Evolutionary conservation across 495 filamentous ascomycete species (phyloP), one percentile per base, ranked within the genome.

Genomic region (Penicillium soppii): DNA sequence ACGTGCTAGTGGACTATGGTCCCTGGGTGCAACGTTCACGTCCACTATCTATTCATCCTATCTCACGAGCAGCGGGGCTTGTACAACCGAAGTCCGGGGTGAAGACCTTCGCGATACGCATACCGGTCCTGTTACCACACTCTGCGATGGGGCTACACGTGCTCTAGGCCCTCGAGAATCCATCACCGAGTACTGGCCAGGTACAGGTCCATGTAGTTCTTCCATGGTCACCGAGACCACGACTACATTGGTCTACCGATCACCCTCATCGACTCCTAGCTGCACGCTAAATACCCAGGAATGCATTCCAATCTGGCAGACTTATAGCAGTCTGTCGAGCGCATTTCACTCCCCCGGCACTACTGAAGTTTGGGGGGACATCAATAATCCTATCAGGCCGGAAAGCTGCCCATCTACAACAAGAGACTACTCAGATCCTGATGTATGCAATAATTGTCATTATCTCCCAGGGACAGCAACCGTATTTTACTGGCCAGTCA

Each of bases 401-500:
- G 7, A 15, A 2, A 16, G 47, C 23, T 66, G 62, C 40, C 58
- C 58, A 1, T 22, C 41, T 2, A 49, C 59, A 0, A 22, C 35
- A 9, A 33, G 43, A 16, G 32, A 44, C 7, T 57, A 61, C 35
- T 45, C 56, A 17, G 59, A 60, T 15, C 38, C 38, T 25, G 44
- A 65, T 21, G 56, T 56, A 5, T 66, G 62, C 47, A 41, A 56
- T 4, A 36, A 35, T 10, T 66, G 59, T 39, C 62, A 62, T 39
- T 60, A 57, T 35, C 52, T 66, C 42, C 62, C 62, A 4, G 59
- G 29, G n/a, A 56, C 52, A 4, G 62, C 62, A 7, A 66, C 62
- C n/a, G 42, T 66, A 36, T 66, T 60, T 43, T 66, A 62, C 56
- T 66, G 62, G 62, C 62, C 62, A 12, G 57, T 57, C 22, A 52